Percentiles rank a stretch among this genome's conserved stretches.
phyloP scores from a whole-genome alignment of 495 filamentous ascomycete species.

The Tuber indicum region DNA sequence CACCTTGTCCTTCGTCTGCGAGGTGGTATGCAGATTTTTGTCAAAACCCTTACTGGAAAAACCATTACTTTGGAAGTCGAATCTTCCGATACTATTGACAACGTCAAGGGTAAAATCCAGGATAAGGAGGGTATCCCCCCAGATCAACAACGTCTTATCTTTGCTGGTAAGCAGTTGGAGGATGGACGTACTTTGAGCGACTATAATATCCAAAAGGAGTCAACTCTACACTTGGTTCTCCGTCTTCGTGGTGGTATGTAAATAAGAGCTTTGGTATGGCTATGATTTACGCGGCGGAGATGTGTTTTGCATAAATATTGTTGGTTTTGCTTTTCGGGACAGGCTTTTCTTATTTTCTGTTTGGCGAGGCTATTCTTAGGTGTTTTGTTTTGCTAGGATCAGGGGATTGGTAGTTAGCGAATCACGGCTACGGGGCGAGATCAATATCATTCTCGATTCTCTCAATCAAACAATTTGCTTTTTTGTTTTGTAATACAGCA shows the following conservation, averaged over 20 bases:
- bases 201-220: conserved; percentile 99
- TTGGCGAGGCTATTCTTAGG: not conserved
- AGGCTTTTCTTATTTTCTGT: not conserved
- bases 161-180: conserved; percentile 96
- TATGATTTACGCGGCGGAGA: not conserved
- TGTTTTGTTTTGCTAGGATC: not conserved
- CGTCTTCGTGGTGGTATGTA: conserved; percentile 99
- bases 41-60: conserved; percentile 83
- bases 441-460: not conserved
- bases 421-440: not conserved
- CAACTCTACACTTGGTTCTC: conserved; percentile 89
- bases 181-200: conserved; percentile 92
- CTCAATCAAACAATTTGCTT: not conserved
- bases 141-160: conserved; percentile 97
- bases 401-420: not conserved
- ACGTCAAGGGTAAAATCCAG: conserved; percentile 97
- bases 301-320: not conserved
- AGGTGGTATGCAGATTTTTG: conserved; percentile 97
- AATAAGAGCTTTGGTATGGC: conserved; percentile 47
- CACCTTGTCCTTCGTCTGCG: conserved; percentile 94
- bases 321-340: not conserved
- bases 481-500: not conserved
- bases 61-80: conserved; percentile 55
- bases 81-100: conserved; percentile 96
- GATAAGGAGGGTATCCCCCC: conserved; percentile 99